Conservation (phyloP, 2,329 filamentous ascomycete species). For the Neocucurbitaria cava region DNA sequence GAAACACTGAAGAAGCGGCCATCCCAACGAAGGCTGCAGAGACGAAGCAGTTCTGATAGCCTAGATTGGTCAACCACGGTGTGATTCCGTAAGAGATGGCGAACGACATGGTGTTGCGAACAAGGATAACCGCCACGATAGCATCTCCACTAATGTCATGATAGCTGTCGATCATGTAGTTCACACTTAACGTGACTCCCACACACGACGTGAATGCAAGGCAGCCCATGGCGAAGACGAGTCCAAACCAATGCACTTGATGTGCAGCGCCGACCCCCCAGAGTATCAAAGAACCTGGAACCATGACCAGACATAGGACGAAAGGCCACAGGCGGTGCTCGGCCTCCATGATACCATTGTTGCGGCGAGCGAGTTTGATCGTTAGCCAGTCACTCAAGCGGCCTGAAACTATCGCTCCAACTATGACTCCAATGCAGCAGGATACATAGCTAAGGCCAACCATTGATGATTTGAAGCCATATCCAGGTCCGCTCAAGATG, state of each 20-base stretch:
- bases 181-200: constrained; percentile 53
- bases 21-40: constrained; percentile 53
- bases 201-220: constrained; percentile 37
- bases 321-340: constrained; percentile 53
- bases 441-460: constrained; percentile 31
- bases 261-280: constrained; percentile 62
- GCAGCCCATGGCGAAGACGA: constrained; percentile 56
- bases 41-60: constrained; percentile 53
- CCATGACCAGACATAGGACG: constrained; percentile 48
- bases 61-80: constrained; percentile 54
- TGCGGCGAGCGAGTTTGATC: constrained; percentile 43
- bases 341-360: constrained; percentile 49
- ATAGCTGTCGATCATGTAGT: constrained; percentile 59
- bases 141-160: constrained; percentile 58
- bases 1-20: constrained; percentile 47
- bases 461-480: constrained; percentile 31
- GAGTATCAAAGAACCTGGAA: constrained; percentile 55
- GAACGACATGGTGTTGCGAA: constrained; percentile 60
- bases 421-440: constrained; percentile 27
- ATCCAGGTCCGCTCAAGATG: constrained; percentile 28
- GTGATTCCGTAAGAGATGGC: constrained; percentile 59
- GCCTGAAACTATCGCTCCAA: constrained; percentile 26
- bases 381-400: constrained; percentile 34
- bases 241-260: constrained; percentile 58
- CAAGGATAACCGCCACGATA: constrained; percentile 58